Base-by-base conservation (phyloP, 164 flowering plant genomes). In the Vitis amurensis region DNA sequence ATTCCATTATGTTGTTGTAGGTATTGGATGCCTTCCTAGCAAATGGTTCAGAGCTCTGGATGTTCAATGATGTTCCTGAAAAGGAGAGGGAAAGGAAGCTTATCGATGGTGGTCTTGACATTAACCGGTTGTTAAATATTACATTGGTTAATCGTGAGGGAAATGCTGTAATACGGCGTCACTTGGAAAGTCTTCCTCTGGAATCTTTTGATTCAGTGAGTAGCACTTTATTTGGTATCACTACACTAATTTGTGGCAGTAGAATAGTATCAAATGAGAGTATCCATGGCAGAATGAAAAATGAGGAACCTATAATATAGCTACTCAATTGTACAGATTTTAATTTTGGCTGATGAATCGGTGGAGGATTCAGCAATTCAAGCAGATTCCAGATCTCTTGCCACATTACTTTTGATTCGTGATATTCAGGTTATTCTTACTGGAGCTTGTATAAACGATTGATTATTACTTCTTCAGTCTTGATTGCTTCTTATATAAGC, bases 311-410 rank as follows among this genome's bases (percentile, higher is more conserved):
- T 23, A 23, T 23, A 23, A 14, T 16, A 14, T 14, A 30, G 49
- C 31, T 73, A 50, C 4, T 68, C 19, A 57, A 61, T 68, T 68
- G 15, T 77, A n/a, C 86, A 91, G 97, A 91, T 91, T 44, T 79
- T 91, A 64, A 91, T 89, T 81, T 75, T 89, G 82, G 97, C 97
- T 67, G 94, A 91, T 80, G 94, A 91, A 77, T 91, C 97, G 13
- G 92, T 91, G 52, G 97, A 91, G 76, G 97, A 91, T 77, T 91
- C 97, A 64, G 97, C 94, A 50, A 81, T 91, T 76, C 93, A 91
- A 84, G 93, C 94, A 80, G 97, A 91, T 81, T 91, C 97, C 50
- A 86, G 97, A 83, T 91, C 97, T 73, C 94, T 91, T 67, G 97
- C 97, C 52, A 89, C 97, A 14, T 78, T 91, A 66, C 74, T 91